Evolutionary conservation across 306 rosid species (phyloP).

Genomic region (Cotoneaster glaucophyllus): DNA sequence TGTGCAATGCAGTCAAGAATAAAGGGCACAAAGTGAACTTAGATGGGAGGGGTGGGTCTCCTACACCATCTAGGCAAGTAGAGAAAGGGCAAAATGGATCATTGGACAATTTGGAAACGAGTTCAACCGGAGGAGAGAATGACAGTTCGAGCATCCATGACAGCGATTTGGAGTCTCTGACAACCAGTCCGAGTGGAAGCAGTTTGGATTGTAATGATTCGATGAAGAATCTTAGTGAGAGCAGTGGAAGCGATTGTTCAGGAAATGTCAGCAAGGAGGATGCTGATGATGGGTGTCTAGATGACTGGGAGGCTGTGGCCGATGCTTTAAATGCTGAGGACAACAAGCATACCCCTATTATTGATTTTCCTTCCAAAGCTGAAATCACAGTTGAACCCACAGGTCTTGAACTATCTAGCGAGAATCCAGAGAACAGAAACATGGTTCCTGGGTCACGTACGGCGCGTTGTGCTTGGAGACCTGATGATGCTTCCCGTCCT

Average conservation of each 20-base stretch:
- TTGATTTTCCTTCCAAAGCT: conserved; percentile 16
- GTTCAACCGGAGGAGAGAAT: conserved; percentile 27
- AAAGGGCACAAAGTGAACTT: conserved; percentile 30
- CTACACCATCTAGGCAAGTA: conserved; percentile 19
- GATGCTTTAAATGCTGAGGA: conserved; percentile 43
- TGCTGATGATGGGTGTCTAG: conserved; percentile 44
- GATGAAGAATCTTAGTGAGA: conserved; percentile 18
- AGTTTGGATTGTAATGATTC: conserved; percentile 25
- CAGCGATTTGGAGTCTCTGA: conserved; percentile 23
- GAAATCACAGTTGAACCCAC: conserved; percentile 3
- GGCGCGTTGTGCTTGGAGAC: conserved; percentile 42
- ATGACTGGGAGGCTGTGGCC: conserved; percentile 62
- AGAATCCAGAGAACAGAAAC: conserved; percentile 13
- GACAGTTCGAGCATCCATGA: conserved; percentile 21
- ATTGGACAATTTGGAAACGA: conserved; percentile 20
- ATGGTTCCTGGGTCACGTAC: conserved; percentile 10
- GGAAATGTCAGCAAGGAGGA: conserved; percentile 34
- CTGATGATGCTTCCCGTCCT: conserved; percentile 50
- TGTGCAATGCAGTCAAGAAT: conserved; percentile 36
- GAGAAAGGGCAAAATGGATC: conserved; percentile 24
- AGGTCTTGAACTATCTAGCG: neutral
- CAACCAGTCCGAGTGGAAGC: conserved; percentile 16
- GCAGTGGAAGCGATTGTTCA: conserved; percentile 15
- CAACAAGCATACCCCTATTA: neutral
- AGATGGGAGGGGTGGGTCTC: conserved; percentile 25